A percentile compares a stretch with the other conserved stretches of the same genome.
These are phyloP conservation scores for Berkeleyomyces rouxiae DNA, from an alignment of 2,329 filamentous ascomycete genomes.

Conservation along the genomic window DNA sequence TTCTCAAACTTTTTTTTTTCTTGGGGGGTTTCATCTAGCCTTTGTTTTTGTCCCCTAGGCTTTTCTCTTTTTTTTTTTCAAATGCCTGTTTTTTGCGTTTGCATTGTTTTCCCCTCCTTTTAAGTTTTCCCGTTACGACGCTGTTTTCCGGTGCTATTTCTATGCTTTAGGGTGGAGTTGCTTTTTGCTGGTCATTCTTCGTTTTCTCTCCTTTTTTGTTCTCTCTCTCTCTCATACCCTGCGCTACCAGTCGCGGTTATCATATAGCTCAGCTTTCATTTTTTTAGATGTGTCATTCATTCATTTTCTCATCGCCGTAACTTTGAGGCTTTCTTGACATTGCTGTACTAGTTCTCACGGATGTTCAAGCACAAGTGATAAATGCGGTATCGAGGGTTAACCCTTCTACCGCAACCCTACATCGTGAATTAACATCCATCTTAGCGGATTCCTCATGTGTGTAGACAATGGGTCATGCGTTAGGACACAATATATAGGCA, in stretches of 20 bases:
- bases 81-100: background rate
- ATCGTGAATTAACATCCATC: background rate
- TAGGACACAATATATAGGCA: background rate
- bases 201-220: constrained; percentile 1
- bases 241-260: background rate
- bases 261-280: background rate
- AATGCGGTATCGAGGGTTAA: background rate
- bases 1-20: background rate
- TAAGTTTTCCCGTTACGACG: background rate
- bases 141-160: background rate
- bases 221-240: background rate
- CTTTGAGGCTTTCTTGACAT: background rate
- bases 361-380: background rate
- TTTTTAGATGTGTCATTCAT: background rate
- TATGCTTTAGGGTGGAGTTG: background rate
- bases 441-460: background rate
- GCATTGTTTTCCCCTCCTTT: background rate
- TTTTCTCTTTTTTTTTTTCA: background rate
- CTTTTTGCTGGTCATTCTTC: constrained; percentile 2
- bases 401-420: background rate
- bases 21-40: too few relatives aligned
- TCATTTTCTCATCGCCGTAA: background rate
- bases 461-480: background rate
- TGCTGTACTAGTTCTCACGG: background rate
- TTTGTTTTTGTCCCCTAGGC: too few relatives aligned